Conservation (phyloP, 2,329 filamentous ascomycete genomes). For the Myrmaecium sp. region DNA sequence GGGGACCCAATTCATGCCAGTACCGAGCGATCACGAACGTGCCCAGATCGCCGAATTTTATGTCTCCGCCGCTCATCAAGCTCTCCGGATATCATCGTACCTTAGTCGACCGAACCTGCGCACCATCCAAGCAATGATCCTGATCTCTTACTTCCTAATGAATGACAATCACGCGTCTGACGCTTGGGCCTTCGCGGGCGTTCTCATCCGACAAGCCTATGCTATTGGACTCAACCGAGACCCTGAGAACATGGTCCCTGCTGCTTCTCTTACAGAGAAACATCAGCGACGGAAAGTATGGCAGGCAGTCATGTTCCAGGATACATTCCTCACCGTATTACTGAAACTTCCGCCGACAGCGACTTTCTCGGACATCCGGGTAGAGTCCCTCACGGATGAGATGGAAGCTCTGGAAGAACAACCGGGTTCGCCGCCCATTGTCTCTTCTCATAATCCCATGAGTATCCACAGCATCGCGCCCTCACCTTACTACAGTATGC, state of each 20-base stretch:
- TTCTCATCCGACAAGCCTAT: conserved; percentile 61
- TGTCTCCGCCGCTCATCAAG: conserved; percentile 62
- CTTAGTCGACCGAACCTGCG: conserved; percentile 56
- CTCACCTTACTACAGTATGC: conserved; percentile 12
- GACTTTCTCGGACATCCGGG: conserved; percentile 62
- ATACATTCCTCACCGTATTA: conserved; percentile 65
- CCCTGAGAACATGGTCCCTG: conserved; percentile 52
- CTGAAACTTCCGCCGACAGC: conserved; percentile 61
- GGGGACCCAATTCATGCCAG: conserved; percentile 59
- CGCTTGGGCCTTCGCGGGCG: conserved; percentile 67
- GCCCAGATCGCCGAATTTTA: conserved; percentile 70
- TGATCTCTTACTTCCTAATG: conserved; percentile 72
- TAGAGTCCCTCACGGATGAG: conserved; percentile 56
- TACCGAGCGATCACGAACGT: conserved; percentile 38
- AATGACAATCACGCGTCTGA: conserved; percentile 75
- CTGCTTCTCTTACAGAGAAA: conserved; percentile 53
- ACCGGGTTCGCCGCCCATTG: conserved; percentile 31
- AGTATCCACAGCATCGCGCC: conserved; percentile 32
- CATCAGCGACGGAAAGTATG: conserved; percentile 65
- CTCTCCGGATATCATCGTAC: conserved; percentile 58
- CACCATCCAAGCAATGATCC: conserved; percentile 63
- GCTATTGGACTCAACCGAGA: conserved; percentile 69
- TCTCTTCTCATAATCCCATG: conserved; percentile 28
- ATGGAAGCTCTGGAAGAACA: conserved; percentile 41
- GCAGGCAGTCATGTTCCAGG: conserved; percentile 67